A percentile compares a stretch with the other conserved stretches of the same genome.
Conservation (phyloP, 169 alveolate genomes). For the Plasmodium relictum region DNA sequence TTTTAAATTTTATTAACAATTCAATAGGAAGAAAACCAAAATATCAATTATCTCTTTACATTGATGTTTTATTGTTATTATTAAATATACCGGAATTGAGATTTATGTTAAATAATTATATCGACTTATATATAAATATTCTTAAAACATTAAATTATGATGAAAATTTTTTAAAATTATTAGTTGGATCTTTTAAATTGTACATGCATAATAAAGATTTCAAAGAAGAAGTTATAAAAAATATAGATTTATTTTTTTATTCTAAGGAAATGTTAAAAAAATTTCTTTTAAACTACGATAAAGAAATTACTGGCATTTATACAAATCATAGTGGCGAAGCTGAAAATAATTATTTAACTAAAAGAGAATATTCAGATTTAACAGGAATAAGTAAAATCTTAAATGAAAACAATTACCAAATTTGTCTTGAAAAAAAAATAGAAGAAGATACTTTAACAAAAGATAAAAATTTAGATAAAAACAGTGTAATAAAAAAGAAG, state of each 20-base stretch:
- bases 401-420: background rate
- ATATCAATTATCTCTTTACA: constrained; percentile 16
- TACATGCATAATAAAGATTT: constrained; percentile 64
- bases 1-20: constrained; percentile 39
- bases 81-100: constrained; percentile 60
- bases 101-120: constrained; percentile 50
- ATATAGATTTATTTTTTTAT: constrained; percentile 48
- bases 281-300: constrained; percentile 23
- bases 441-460: background rate
- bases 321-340: background rate
- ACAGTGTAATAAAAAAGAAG: background rate
- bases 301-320: background rate
- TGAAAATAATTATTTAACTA: background rate
- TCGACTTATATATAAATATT: constrained; percentile 34
- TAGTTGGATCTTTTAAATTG: constrained; percentile 48
- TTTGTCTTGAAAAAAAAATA: background rate
- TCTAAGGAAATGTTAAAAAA: constrained; percentile 58
- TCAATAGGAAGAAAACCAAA: constrained; percentile 51
- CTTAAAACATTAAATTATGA: constrained; percentile 47
- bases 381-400: background rate
- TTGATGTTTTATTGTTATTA: constrained; percentile 51
- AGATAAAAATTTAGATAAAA: background rate
- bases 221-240: constrained; percentile 18
- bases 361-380: constrained; percentile 9
- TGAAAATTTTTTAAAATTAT: constrained; percentile 43